Percentiles rank a stretch among this genome's conserved stretches.
Evolutionary conservation across 2,329 filamentous ascomycete species (phyloP).

Genomic region (Botrytis pseudocinerea): DNA sequence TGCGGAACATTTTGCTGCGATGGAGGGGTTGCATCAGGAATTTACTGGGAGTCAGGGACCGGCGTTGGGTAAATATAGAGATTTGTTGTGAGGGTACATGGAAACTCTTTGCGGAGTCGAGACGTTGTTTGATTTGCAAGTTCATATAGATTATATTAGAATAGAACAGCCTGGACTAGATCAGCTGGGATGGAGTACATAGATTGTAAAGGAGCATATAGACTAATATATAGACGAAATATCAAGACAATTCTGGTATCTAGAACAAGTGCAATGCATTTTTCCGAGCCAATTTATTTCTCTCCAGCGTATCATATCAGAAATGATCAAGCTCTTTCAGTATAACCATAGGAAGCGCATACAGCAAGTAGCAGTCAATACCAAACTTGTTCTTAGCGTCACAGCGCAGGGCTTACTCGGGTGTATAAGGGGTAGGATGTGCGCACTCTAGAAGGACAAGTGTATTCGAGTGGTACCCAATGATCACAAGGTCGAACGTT

Average conservation of each 20-base stretch:
- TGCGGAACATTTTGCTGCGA: constrained; percentile 55
- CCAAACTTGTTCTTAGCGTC: not conserved
- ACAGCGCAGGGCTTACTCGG: not conserved
- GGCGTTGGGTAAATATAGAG: constrained; percentile 41
- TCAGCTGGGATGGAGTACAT: not conserved
- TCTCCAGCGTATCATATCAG: not conserved
- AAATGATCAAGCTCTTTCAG: not conserved
- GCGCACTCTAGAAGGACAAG: not conserved
- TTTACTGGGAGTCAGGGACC: constrained; percentile 39
- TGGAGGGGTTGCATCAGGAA: constrained; percentile 52
- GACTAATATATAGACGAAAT: not conserved
- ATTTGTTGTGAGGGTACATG: constrained; percentile 31
- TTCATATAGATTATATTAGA: not conserved
- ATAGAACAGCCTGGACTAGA: not conserved
- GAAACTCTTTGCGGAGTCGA: not conserved
- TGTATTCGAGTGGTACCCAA: not conserved
- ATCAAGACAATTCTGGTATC: not conserved
- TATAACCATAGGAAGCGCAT: not conserved
- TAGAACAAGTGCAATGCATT: not conserved
- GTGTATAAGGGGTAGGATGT: not conserved
- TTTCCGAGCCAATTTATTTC: not conserved
- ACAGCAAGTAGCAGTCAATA: not conserved
- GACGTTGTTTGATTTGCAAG: not conserved
- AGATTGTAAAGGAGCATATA: not conserved
- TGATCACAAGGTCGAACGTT: not conserved